A percentile compares a stretch with the other conserved stretches of the same genome.
These are phyloP conservation scores for Triticum monococcum DNA, from an alignment of 176 grass and related monocot genomes.

Conservation along the genomic window DNA sequence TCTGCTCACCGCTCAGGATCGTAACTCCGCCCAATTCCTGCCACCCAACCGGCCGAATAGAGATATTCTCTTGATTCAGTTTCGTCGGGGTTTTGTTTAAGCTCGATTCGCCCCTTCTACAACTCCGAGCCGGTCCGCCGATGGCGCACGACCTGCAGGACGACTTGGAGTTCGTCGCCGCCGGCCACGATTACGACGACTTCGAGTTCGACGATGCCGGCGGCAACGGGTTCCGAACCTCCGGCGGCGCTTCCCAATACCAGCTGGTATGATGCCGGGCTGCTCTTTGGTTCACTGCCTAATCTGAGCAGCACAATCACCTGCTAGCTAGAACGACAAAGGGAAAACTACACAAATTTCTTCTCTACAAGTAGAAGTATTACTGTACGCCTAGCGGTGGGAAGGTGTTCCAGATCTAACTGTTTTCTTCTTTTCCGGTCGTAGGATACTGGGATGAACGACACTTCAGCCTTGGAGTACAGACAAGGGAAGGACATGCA, in stretches of 20 bases:
- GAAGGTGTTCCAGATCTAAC: neutral
- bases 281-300: neutral
- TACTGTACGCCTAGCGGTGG: neutral
- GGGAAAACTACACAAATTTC: neutral
- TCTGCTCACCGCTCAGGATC: neutral
- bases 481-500: conserved; percentile 56
- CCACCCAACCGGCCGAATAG: too few species aligned
- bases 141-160: conserved; percentile 43
- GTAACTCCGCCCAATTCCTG: neutral
- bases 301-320: neutral
- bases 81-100: neutral
- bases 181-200: neutral
- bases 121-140: too few species aligned
- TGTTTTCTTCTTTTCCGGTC: neutral
- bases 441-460: conserved; percentile 23
- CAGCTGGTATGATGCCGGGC: neutral
- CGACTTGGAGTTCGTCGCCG: conserved; percentile 40
- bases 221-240: neutral
- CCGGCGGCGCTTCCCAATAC: neutral
- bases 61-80: neutral
- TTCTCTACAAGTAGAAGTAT: too few species aligned
- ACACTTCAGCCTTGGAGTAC: conserved; percentile 29
- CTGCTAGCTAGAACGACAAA: neutral
- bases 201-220: neutral
- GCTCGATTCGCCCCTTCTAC: neutral